Percentiles rank a stretch among this genome's conserved stretches.
Evolutionary conservation across 2,329 filamentous ascomycete genomes (phyloP).

Genomic region (Zymoseptoria brevis): DNA sequence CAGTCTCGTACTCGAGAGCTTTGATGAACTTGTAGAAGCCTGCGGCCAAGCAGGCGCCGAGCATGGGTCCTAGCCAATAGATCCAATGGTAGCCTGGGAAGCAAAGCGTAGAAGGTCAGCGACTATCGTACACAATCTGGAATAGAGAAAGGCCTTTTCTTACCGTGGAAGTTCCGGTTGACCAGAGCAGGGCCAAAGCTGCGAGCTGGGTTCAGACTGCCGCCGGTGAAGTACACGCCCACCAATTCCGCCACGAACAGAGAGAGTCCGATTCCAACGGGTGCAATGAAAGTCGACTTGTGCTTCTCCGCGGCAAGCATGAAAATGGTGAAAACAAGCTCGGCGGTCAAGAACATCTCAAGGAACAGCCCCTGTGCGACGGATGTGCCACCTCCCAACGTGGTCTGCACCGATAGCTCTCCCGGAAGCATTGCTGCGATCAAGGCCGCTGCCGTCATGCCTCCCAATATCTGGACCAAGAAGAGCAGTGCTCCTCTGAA

Average conservation of each 20-base stretch:
- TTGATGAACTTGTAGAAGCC: constrained; percentile 29
- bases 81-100: not conserved
- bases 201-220: constrained; percentile 28
- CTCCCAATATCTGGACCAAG: constrained; percentile 25
- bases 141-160: constrained; percentile 24
- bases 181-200: constrained; percentile 29
- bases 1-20: constrained; percentile 27
- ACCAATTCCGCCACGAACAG: constrained; percentile 21
- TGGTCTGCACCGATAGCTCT: constrained; percentile 23
- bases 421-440: constrained; percentile 25
- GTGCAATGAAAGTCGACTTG: constrained; percentile 27
- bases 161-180: constrained; percentile 20
- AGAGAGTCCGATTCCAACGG: constrained; percentile 22
- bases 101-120: not conserved
- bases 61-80: constrained; percentile 23
- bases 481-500: constrained; percentile 23
- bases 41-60: constrained; percentile 24
- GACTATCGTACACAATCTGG: not conserved
- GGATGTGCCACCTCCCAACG: constrained; percentile 22
- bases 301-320: constrained; percentile 32
- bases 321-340: constrained; percentile 27
- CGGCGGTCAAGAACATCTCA: constrained; percentile 29
- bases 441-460: constrained; percentile 26
- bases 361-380: constrained; percentile 27
- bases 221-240: constrained; percentile 29